These are phyloP conservation scores for Syncephalastrum contaminatum DNA, from an alignment of 371 early-diverging fungal species.

Conservation along the genomic window DNA sequence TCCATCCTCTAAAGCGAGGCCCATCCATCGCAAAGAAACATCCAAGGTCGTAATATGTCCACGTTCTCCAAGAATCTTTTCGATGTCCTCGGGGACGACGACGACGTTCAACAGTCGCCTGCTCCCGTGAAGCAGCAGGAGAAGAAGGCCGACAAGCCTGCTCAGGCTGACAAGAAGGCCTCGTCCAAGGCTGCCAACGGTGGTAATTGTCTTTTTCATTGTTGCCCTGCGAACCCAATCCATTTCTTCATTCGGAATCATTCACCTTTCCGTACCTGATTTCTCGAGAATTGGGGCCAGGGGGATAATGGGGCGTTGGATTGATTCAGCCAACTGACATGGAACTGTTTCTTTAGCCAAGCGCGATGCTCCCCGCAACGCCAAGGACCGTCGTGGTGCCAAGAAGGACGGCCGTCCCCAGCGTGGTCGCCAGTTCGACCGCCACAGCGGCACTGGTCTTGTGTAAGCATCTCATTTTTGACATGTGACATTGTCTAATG, in stretches of 20 bases:
- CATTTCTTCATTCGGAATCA: slow-evolving; percentile 11
- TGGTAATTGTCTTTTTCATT: slow-evolving; percentile 17
- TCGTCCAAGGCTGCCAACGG: slow-evolving; percentile 19
- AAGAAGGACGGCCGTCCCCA: slow-evolving; percentile 53
- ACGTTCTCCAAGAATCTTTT: slow-evolving; percentile 60
- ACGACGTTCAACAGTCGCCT: slow-evolving; percentile 39
- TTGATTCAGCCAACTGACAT: too few relatives aligned
- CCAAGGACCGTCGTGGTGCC: slow-evolving; percentile 40
- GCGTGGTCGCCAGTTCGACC: slow-evolving; percentile 73
- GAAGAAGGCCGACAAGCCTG: slow-evolving; percentile 32
- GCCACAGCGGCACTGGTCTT: slow-evolving; percentile 76
- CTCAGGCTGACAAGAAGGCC: slow-evolving; percentile 24
- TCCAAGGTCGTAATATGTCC: slow-evolving; percentile 33
- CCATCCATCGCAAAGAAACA: slow-evolving; percentile 38
- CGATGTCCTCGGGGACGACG: slow-evolving; percentile 65
- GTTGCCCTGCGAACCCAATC: neutral
- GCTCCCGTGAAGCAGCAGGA: slow-evolving; percentile 36
- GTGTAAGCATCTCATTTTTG: slow-evolving; percentile 36
- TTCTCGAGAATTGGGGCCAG: neutral
- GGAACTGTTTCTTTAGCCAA: too few relatives aligned
- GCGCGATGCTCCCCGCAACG: slow-evolving; percentile 21
- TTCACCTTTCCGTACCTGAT: slow-evolving; percentile 2
- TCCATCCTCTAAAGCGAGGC: slow-evolving; percentile 21
- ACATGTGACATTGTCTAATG: neutral
- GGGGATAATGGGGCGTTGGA: too few relatives aligned